phyloP scores from a whole-genome alignment of 148 eudicot species.

The Persicaria maculosa region DNA sequence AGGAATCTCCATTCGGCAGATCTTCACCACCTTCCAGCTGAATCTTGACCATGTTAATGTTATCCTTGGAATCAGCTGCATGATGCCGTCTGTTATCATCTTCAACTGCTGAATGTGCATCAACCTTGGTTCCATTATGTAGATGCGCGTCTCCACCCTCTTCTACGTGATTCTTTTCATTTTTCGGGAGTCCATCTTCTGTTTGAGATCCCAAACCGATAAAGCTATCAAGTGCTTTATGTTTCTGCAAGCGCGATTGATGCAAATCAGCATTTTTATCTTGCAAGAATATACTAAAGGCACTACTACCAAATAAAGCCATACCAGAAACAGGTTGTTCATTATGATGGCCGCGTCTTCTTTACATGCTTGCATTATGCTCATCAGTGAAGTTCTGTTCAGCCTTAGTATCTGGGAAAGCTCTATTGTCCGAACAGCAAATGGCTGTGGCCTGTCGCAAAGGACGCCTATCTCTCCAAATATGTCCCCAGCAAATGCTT shows the following conservation, averaged over 20 bases:
- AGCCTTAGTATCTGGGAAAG: conserved; percentile 68
- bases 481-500: conserved; percentile 46
- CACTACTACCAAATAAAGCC: background rate
- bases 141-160: conserved; percentile 11
- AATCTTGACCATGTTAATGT: conserved; percentile 24
- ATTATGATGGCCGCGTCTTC: conserved; percentile 11
- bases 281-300: background rate
- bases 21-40: conserved; percentile 30
- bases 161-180: conserved; percentile 22
- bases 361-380: conserved; percentile 5
- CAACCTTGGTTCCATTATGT: no score
- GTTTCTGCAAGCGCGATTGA: conserved; percentile 26
- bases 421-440: conserved; percentile 63
- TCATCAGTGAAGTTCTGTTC: conserved; percentile 17
- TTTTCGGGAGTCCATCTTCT: conserved; percentile 14
- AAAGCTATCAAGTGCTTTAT: conserved; percentile 23
- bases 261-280: background rate
- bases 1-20: conserved; percentile 17
- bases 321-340: conserved; percentile 14
- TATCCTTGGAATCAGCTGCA: conserved; percentile 21
- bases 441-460: conserved; percentile 57
- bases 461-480: conserved; percentile 87
- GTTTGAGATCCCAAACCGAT: conserved; percentile 20
- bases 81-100: background rate
- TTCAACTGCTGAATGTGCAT: conserved; percentile 4